These are phyloP conservation scores for Xylariales sp. DNA, from an alignment of 2,329 filamentous ascomycete species.

Conservation along the genomic window DNA sequence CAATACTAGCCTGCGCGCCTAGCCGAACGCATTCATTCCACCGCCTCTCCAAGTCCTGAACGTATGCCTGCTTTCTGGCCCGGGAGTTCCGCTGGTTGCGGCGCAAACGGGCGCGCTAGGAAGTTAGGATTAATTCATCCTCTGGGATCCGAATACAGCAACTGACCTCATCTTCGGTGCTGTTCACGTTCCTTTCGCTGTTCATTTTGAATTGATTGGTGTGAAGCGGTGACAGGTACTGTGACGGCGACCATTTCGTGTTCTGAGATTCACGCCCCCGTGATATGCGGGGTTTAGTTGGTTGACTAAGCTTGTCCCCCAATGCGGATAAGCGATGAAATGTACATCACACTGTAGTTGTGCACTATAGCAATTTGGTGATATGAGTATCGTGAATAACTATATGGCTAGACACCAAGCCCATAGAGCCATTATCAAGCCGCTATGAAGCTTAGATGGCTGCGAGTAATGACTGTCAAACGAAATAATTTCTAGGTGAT, in stretches of 20 bases:
- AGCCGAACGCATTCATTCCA: slow-evolving; percentile 26
- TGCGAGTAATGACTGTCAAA: no score
- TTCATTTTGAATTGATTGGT: background rate
- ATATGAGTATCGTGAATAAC: no score
- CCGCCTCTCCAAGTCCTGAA: slow-evolving; percentile 24
- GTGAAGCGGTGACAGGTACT: no score
- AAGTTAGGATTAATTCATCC: background rate
- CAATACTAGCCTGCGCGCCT: slow-evolving; percentile 25
- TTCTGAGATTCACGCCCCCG: background rate
- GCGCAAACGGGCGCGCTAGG: slow-evolving; percentile 27
- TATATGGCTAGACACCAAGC: no score
- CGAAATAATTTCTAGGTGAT: no score
- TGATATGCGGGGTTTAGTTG: background rate
- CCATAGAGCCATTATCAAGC: no score
- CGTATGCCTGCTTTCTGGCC: slow-evolving; percentile 28
- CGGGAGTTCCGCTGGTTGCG: slow-evolving; percentile 33
- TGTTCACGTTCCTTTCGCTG: background rate
- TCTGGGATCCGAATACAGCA: background rate
- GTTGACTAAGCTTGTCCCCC: background rate
- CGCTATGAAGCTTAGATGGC: no score
- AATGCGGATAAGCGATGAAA: background rate
- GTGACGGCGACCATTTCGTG: background rate
- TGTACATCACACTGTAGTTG: background rate
- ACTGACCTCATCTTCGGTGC: slow-evolving; percentile 12
- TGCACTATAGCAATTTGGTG: no score